A percentile compares a stretch with the other conserved stretches of the same genome.
These are phyloP conservation scores for Senna siamea DNA, from an alignment of 306 rosid species.

Conservation along the genomic window DNA sequence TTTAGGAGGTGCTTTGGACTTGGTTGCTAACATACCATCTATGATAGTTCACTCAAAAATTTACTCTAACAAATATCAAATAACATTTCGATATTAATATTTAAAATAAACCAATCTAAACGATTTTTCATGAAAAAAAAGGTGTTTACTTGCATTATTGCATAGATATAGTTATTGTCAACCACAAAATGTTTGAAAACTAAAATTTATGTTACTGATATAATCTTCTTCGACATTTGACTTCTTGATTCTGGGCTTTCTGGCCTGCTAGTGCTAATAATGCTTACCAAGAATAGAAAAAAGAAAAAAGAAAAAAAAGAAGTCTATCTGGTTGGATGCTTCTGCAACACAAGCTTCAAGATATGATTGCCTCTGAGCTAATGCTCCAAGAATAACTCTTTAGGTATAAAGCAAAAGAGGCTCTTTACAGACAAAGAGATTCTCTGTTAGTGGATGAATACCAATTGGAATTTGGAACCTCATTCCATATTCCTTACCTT, in stretches of 20 bases:
- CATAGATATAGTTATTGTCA: not conserved
- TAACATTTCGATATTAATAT: not conserved
- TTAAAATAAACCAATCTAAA: too few relatives aligned
- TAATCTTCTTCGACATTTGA: too few relatives aligned
- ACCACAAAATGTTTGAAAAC: not conserved
- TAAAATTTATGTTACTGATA: too few relatives aligned
- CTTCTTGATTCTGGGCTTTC: too few relatives aligned
- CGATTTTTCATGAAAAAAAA: too few relatives aligned
- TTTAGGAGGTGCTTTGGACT: not conserved
- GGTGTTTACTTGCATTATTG: too few relatives aligned
- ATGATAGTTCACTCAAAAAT: not conserved
- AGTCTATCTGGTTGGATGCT: not conserved
- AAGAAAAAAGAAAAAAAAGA: not conserved
- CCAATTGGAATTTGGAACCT: conserved; percentile 57
- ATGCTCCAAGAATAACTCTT: not conserved
- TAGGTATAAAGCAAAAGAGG: not conserved
- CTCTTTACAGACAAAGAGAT: conserved; percentile 1
- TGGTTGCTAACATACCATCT: not conserved
- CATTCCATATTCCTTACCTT: conserved; percentile 45
- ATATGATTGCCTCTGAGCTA: not conserved
- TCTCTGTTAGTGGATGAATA: conserved; percentile 38
- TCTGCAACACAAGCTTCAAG: not conserved
- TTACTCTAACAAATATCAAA: not conserved
- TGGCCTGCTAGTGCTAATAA: too few relatives aligned
- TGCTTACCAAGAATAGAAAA: too few relatives aligned